phyloP scores from a whole-genome alignment of 164 flowering plant genomes.

The Vitis riparia region DNA sequence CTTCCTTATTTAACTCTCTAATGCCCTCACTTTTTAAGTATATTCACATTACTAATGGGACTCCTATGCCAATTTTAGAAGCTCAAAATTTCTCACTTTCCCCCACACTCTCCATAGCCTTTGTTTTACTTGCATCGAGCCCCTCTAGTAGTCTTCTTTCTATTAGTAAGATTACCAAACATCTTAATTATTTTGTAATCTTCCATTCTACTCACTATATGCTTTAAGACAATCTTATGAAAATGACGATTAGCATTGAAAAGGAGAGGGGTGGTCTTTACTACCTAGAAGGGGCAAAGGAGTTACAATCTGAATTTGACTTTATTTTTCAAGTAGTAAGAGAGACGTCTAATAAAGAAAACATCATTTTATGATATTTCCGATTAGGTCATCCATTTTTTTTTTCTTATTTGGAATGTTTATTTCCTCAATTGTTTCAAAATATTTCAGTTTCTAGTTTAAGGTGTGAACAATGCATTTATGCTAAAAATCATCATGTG shows the following conservation, averaged over 20 bases:
- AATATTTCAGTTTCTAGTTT: too few species aligned
- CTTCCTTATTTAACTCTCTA: not conserved
- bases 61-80: not conserved
- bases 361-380: too few species aligned
- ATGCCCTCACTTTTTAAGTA: not conserved
- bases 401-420: too few species aligned
- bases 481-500: not conserved
- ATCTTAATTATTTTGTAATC: too few species aligned
- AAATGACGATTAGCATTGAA: not conserved
- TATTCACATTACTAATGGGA: too few species aligned
- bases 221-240: not conserved
- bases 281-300: not conserved
- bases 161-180: too few species aligned
- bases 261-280: not conserved
- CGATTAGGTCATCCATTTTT: too few species aligned
- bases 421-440: too few species aligned
- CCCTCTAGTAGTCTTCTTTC: not conserved
- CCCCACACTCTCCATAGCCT: not conserved
- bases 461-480: too few species aligned
- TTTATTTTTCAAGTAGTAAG: not conserved
- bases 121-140: not conserved
- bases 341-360: not conserved
- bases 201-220: not conserved
- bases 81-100: not conserved
- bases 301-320: not conserved